Conservation (phyloP, 1,284 basidiomycete genomes). For the Xerocomus minutiporus region DNA sequence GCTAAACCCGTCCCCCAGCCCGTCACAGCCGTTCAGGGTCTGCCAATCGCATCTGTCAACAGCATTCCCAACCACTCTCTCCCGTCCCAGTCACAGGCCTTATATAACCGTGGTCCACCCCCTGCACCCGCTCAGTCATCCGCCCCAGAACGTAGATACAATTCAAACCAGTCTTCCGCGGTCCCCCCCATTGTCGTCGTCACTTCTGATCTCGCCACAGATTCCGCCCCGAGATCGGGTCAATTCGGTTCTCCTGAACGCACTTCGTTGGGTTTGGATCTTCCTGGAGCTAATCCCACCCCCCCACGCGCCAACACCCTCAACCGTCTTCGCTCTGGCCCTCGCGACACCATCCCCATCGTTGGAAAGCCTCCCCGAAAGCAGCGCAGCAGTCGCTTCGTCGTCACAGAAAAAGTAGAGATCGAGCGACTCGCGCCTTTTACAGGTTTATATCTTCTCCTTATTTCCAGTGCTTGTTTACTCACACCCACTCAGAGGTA, state of each 20-base stretch:
- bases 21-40: conserved; percentile 33
- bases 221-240: conserved; percentile 43
- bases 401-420: conserved; percentile 94
- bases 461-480: neutral
- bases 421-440: conserved; percentile 95
- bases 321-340: conserved; percentile 66
- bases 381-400: conserved; percentile 93
- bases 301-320: conserved; percentile 63
- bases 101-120: conserved; percentile 44
- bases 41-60: conserved; percentile 40
- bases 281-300: conserved; percentile 41
- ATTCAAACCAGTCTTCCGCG: conserved; percentile 44
- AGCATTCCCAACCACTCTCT: conserved; percentile 43
- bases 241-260: conserved; percentile 47
- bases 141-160: conserved; percentile 52
- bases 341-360: conserved; percentile 93
- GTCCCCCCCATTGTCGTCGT: conserved; percentile 89
- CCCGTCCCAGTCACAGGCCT: conserved; percentile 25
- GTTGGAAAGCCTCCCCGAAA: conserved; percentile 94
- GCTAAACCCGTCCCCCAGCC: conserved; percentile 57
- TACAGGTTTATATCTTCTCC: conserved; percentile 51
- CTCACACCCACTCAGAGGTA: conserved; percentile 61
- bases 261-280: conserved; percentile 47
- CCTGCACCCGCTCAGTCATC: conserved; percentile 34
- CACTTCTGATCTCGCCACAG: conserved; percentile 69